Evolutionary conservation across 73 alveolate species (phyloP).

Genomic region (Paramecium biaurelia): DNA sequence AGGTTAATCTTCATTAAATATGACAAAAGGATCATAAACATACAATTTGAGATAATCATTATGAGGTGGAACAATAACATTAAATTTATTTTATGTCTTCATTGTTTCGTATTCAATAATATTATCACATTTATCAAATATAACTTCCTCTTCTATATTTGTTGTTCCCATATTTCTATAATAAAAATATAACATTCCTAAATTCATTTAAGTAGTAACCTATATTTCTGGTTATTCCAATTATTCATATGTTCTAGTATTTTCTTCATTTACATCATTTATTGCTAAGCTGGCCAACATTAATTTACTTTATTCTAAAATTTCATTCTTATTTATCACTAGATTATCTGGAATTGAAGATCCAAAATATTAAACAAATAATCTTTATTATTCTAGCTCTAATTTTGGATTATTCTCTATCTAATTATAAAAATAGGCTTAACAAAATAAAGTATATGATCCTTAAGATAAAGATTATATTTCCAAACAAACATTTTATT

Average conservation of each 20-base stretch:
- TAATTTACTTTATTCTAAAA: background rate
- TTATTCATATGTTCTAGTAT: background rate
- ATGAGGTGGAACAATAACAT: background rate
- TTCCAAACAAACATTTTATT: background rate
- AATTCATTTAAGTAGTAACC: background rate
- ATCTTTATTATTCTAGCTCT: background rate
- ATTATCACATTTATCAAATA: background rate
- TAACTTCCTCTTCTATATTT: background rate
- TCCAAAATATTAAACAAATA: background rate
- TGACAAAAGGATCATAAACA: background rate
- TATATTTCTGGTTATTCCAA: slow-evolving; percentile 5
- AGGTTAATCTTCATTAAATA: background rate
- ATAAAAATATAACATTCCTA: background rate
- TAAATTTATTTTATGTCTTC: background rate
- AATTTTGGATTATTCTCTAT: background rate
- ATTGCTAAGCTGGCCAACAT: background rate
- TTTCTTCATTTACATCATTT: background rate
- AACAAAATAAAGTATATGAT: background rate
- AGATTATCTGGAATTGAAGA: background rate
- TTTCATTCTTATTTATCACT: background rate
- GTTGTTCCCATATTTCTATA: slow-evolving; percentile 1
- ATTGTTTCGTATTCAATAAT: background rate
- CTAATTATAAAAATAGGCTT: background rate
- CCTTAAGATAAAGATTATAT: background rate
- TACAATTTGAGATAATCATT: background rate